These are phyloP conservation scores for Cinnamomum micranthum DNA, from an alignment of 164 flowering plant genomes.

Conservation along the genomic window DNA sequence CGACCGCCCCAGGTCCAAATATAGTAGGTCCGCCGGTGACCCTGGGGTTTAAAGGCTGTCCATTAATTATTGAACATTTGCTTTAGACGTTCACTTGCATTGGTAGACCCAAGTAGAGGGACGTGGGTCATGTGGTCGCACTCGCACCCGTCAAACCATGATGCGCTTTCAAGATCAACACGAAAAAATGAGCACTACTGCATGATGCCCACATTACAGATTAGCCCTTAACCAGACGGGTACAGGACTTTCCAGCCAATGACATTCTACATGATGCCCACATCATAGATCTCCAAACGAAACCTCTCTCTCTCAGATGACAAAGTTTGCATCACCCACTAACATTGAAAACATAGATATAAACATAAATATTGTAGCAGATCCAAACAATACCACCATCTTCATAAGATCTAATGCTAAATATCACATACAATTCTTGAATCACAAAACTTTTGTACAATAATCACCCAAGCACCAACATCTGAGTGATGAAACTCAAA, in stretches of 20 bases:
- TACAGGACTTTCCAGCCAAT: not conserved
- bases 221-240: not conserved
- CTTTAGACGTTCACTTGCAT: too few species aligned
- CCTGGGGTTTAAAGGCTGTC: too few species aligned
- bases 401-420: not conserved
- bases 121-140: not conserved
- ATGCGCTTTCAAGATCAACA: not conserved
- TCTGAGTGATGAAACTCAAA: not conserved
- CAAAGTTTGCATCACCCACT: not conserved
- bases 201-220: not conserved
- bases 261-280: not conserved
- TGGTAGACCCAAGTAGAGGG: too few species aligned
- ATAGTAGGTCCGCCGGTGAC: too few species aligned
- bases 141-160: not conserved
- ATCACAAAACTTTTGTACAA: constrained; percentile 7
- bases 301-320: not conserved
- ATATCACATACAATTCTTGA: constrained; percentile 1
- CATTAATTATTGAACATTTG: too few species aligned
- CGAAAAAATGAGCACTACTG: too few species aligned
- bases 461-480: constrained; percentile 4
- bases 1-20: too few species aligned
- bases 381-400: not conserved
- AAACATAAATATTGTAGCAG: not conserved
- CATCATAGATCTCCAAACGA: not conserved
- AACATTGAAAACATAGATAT: not conserved